Percentiles rank a stretch among this genome's conserved stretches.
Evolutionary conservation across 306 rosid genomes (phyloP).

Genomic region (Arachis hypogaea): DNA sequence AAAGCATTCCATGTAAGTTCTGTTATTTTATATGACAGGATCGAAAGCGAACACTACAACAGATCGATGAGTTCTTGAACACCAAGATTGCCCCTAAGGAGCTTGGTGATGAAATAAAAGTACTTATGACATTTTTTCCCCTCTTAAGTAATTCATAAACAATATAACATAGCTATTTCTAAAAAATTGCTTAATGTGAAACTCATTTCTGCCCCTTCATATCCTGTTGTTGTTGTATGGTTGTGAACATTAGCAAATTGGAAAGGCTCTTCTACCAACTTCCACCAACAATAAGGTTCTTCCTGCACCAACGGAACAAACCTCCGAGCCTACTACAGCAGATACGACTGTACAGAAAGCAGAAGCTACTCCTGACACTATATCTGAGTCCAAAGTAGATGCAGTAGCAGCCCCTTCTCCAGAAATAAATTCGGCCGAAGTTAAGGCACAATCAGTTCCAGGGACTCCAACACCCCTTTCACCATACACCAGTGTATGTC

Average conservation of each 20-base stretch:
- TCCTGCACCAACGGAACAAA: slow-evolving; percentile 58
- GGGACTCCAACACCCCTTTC: slow-evolving; percentile 65
- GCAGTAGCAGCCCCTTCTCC: slow-evolving; percentile 52
- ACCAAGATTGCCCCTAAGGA: slow-evolving; percentile 92
- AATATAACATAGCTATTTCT: neutral
- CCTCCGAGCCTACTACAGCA: neutral
- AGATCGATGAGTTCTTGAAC: slow-evolving; percentile 78
- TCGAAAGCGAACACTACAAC: slow-evolving; percentile 70
- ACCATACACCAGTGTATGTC: slow-evolving; percentile 76
- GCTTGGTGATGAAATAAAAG: slow-evolving; percentile 82
- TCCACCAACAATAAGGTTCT: slow-evolving; percentile 61
- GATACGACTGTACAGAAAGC: slow-evolving; percentile 46
- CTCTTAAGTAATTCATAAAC: neutral
- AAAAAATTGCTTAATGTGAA: neutral
- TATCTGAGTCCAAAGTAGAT: slow-evolving; percentile 45
- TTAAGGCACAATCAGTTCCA: slow-evolving; percentile 62
- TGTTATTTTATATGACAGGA: slow-evolving; percentile 54
- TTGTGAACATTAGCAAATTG: slow-evolving; percentile 69
- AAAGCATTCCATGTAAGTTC: no score
- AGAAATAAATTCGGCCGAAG: slow-evolving; percentile 70
- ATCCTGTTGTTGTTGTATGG: slow-evolving; percentile 27
- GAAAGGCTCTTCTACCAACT: slow-evolving; percentile 79
- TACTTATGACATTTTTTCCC: slow-evolving; percentile 28
- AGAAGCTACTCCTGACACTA: slow-evolving; percentile 47
- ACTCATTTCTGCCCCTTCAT: neutral